Base-by-base conservation (phyloP, 495 filamentous ascomycete genomes). In the Viridothelium virens region DNA sequence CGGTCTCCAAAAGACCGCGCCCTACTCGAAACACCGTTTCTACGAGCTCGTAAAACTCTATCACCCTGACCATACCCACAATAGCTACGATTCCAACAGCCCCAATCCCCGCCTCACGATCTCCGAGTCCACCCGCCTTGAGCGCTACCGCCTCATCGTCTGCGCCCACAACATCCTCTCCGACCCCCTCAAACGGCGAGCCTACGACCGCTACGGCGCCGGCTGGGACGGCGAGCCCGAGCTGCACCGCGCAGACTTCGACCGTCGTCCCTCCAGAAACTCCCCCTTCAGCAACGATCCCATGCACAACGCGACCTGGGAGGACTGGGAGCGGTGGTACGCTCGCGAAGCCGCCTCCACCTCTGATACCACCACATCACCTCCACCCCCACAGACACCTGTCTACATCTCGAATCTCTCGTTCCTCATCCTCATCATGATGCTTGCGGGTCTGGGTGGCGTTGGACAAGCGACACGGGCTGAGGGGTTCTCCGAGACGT, bases 311-410 rank as follows among this genome's bases (percentile, higher is more conserved):
- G 95, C 91, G 12, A 98, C 93, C 0, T 98, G 94, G 94, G 94
- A 98, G 73, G 95, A 98, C 74, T 98, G 95, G 94, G 92, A 98
- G 77, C 82, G 81, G 48, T 98, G 90, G 89, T 84, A 91, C 70
- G 79, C 84, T 33, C 79, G 85, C 41, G 73, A 73, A 38, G 75
- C 80, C 48, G 80, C 81, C 50, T 75, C 74, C 48, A 73, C 37
- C 66, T 16, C 61, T 65, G 6, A 65, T 62, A 10, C 10, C 37
- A 25, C 65, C 53, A n/a, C n/a, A 65, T 25, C 25, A 25, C 25
- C 39, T 33, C 63, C 25, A 6, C 65, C 72, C 46, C 77, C 82
- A 50, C 84, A 87, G 59, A 75, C 84, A 61, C 82, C 88, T n/a
- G 73, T 87, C 46, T 89, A 83, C 71, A 79, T 89, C 66, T 89